These are phyloP conservation scores for Lasiosphaeria hispida DNA, from an alignment of 495 filamentous ascomycete genomes.

Conservation along the genomic window DNA sequence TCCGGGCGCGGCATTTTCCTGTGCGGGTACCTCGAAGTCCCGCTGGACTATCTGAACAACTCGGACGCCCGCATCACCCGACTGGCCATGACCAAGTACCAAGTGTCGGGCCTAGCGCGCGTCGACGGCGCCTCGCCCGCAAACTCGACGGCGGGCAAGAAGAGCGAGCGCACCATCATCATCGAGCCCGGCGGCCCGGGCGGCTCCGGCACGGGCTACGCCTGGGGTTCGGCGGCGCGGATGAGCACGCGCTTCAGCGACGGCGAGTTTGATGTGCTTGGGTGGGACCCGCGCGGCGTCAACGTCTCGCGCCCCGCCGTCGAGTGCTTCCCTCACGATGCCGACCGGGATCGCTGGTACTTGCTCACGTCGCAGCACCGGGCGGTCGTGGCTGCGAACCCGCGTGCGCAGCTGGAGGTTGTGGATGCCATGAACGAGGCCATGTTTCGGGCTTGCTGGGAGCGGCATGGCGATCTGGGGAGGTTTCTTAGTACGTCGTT, in stretches of 20 bases:
- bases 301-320: constrained; percentile 49
- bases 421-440: constrained; percentile 42
- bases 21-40: constrained; percentile 47
- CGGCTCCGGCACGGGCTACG: constrained; percentile 42
- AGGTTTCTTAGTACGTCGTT: constrained; percentile 44
- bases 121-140: constrained; percentile 3
- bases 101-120: constrained; percentile 42
- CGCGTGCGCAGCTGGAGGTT: constrained; percentile 35
- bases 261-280: constrained; percentile 48
- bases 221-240: constrained; percentile 34
- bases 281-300: constrained; percentile 58
- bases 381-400: constrained; percentile 29
- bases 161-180: constrained; percentile 47
- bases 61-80: constrained; percentile 41
- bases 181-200: constrained; percentile 49
- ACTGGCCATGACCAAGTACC: constrained; percentile 45
- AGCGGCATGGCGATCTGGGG: constrained; percentile 42
- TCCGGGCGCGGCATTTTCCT: constrained; percentile 43
- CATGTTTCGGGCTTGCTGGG: constrained; percentile 43
- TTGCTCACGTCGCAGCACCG: constrained; percentile 38
- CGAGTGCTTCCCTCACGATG: constrained; percentile 49
- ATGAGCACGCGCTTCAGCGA: constrained; percentile 39
- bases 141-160: constrained; percentile 24
- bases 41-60: constrained; percentile 46
- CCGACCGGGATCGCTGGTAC: constrained; percentile 42